These are phyloP conservation scores for Trichoderma sp. DNA, from an alignment of 2,329 filamentous ascomycete species.

Conservation along the genomic window DNA sequence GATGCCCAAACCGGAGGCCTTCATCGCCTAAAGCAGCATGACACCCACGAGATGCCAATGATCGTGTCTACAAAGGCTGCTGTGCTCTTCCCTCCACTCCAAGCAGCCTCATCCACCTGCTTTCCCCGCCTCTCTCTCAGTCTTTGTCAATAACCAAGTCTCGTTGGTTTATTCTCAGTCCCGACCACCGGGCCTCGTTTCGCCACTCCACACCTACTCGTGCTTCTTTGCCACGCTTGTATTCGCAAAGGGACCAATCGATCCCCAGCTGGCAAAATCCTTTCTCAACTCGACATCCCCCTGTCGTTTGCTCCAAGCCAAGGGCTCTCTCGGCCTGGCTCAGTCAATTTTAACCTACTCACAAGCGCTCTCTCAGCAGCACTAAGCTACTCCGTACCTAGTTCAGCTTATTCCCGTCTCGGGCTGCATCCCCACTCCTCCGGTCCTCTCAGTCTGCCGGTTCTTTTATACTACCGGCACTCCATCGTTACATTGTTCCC, in stretches of 20 bases:
- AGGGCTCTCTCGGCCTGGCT: conserved; percentile 11
- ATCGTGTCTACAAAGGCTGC: conserved; percentile 10
- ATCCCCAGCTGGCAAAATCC: conserved; percentile 16
- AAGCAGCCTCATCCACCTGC: conserved; percentile 4
- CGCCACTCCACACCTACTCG: conserved; percentile 18
- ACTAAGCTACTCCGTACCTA: conserved; percentile 19
- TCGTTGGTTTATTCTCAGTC: conserved; percentile 2
- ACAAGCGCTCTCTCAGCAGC: conserved; percentile 11
- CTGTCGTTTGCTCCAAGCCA: conserved; percentile 17
- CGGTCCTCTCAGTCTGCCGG: conserved; percentile 16
- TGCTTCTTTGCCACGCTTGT: conserved; percentile 17
- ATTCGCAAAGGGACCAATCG: conserved; percentile 14
- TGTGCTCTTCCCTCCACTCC: neutral
- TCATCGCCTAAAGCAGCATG: conserved; percentile 31
- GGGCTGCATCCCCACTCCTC: conserved; percentile 20
- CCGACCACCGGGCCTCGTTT: conserved; percentile 17
- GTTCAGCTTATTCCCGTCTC: conserved; percentile 23
- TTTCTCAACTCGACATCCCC: conserved; percentile 11
- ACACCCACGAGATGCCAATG: conserved; percentile 13
- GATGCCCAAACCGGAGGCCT: conserved; percentile 25
- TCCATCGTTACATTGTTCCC: conserved; percentile 18
- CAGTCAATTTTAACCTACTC: conserved; percentile 15
- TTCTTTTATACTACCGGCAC: conserved; percentile 18
- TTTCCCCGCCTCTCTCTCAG: conserved; percentile 2
- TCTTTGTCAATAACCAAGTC: neutral